phyloP scores from a whole-genome alignment of 2,329 filamentous ascomycete species.

The Emmonsiellopsis sp. region DNA sequence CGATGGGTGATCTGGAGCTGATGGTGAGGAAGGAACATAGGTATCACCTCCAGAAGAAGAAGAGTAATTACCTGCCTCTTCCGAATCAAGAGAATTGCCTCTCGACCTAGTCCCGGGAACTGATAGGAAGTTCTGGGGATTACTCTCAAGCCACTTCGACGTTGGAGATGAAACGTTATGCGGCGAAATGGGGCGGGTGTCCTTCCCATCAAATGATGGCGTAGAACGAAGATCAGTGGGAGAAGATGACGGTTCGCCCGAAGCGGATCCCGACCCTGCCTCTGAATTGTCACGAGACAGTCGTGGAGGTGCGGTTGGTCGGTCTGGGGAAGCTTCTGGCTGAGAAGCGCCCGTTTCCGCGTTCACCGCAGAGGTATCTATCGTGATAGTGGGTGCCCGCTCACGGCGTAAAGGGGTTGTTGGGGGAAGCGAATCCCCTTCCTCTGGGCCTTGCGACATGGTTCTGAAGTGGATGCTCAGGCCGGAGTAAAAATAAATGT shows the following conservation, averaged over 20 bases:
- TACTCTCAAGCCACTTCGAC: slow-evolving; percentile 40
- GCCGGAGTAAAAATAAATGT: neutral
- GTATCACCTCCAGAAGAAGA: slow-evolving; percentile 46
- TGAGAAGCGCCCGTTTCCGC: slow-evolving; percentile 24
- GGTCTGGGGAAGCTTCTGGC: slow-evolving; percentile 25
- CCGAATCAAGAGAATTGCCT: slow-evolving; percentile 56
- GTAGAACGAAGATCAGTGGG: slow-evolving; percentile 44
- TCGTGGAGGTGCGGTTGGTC: slow-evolving; percentile 26
- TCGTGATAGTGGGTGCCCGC: slow-evolving; percentile 46
- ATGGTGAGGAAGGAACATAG: slow-evolving; percentile 37
- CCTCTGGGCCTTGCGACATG: slow-evolving; percentile 22
- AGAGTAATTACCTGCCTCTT: slow-evolving; percentile 44
- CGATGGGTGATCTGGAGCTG: slow-evolving; percentile 31
- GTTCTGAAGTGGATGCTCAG: neutral
- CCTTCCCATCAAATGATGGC: slow-evolving; percentile 48
- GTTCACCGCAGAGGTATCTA: slow-evolving; percentile 47
- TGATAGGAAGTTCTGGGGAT: slow-evolving; percentile 48
- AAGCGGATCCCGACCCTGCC: slow-evolving; percentile 20
- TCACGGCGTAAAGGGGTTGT: slow-evolving; percentile 30
- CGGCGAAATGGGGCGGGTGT: slow-evolving; percentile 52
- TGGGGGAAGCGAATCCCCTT: slow-evolving; percentile 20
- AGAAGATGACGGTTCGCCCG: slow-evolving; percentile 25
- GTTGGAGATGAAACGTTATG: slow-evolving; percentile 59
- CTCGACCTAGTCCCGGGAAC: slow-evolving; percentile 55
- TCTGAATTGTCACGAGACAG: slow-evolving; percentile 28